These are phyloP conservation scores for Citrus sp. DNA, from an alignment of 345 rosid genomes.

Conservation along the genomic window DNA sequence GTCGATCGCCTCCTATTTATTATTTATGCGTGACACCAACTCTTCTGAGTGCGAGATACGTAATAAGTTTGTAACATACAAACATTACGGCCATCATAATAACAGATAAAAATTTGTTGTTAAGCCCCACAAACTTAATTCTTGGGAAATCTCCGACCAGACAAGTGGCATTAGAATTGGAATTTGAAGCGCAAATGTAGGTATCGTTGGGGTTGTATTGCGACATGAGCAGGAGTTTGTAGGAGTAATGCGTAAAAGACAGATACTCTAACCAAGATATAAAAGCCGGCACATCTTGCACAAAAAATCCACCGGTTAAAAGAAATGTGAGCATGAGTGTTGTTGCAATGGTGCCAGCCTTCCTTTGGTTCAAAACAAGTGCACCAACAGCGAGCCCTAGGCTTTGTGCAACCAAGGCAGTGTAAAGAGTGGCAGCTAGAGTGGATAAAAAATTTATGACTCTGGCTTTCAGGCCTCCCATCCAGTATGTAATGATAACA, in stretches of 20 bases:
- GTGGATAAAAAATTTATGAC: conserved; percentile 41
- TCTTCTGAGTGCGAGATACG: conserved; percentile 51
- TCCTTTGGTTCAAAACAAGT: conserved; percentile 39
- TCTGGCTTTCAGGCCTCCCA: conserved; percentile 60
- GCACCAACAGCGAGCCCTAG: conserved; percentile 67
- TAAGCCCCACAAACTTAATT: conserved; percentile 42
- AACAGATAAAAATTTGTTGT: conserved; percentile 22
- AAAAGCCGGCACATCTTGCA: conserved; percentile 47
- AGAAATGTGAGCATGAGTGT: conserved; percentile 43
- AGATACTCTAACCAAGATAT: conserved; percentile 48
- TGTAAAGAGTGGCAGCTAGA: conserved; percentile 34
- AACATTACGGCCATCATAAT: conserved; percentile 44
- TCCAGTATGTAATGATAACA: conserved; percentile 59
- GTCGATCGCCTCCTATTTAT: too few relatives aligned
- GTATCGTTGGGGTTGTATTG: conserved; percentile 38
- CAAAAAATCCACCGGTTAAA: conserved; percentile 47
- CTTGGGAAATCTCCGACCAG: conserved; percentile 41
- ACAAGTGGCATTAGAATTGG: conserved; percentile 16
- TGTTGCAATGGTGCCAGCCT: conserved; percentile 40
- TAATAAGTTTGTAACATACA: conserved; percentile 38
- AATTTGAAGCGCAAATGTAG: conserved; percentile 29
- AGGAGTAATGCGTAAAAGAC: conserved; percentile 41
- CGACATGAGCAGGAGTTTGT: conserved; percentile 44
- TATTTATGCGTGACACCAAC: conserved; percentile 28
- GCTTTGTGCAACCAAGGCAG: conserved; percentile 54